Base-by-base conservation (phyloP, 2,329 filamentous ascomycete genomes). In the Xylariaceae sp. region DNA sequence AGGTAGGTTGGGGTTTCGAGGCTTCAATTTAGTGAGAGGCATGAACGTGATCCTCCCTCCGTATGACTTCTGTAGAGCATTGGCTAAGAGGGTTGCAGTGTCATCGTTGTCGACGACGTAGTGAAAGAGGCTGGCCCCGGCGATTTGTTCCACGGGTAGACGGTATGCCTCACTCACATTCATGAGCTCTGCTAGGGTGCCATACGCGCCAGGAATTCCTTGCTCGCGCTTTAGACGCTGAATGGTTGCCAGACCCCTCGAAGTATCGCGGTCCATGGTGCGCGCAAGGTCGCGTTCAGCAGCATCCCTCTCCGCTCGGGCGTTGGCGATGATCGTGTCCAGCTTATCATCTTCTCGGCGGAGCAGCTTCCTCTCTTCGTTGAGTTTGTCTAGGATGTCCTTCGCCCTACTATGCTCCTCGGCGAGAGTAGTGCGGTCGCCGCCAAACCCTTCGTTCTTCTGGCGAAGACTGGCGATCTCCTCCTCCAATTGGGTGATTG, bases 31-130 rank as follows among this genome's bases (percentile, higher is more conserved):
- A 43, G 87, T 90, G 14, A 98, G 68, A 0, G 92, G 92, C 72
- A 96, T 90, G 52, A 95, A 95, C 0, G 93, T 98, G 13, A 98
- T 75, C 53, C 92, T 77, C 10, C 92, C 92, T 12, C 83, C 82
- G 40, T 79, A 83, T 46, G 86, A 78, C 44, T 79, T 80, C 54
- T 88, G 83, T 18, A 98, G 68, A 11, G 79, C 74, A 45, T 90
- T 83, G 27, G 92, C 77, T 21, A 95, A 75, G 46, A 77, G 76
- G 1, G 85, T 87, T 1, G 89, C 88, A 0, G 89, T 95, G 25
- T 83, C 77, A 40, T 93, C 87, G 31, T 83, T 90, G 56, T 98
- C 90, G 27, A 96, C 90, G 9, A 98, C 80, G 46, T 94, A 94
- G 59, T 98, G 87, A 62, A 98, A 98, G 7, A 98, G 70, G 55